Evolutionary conservation across 805 yeast genomes (phyloP).

Genomic region (Ogataea philodendri): DNA sequence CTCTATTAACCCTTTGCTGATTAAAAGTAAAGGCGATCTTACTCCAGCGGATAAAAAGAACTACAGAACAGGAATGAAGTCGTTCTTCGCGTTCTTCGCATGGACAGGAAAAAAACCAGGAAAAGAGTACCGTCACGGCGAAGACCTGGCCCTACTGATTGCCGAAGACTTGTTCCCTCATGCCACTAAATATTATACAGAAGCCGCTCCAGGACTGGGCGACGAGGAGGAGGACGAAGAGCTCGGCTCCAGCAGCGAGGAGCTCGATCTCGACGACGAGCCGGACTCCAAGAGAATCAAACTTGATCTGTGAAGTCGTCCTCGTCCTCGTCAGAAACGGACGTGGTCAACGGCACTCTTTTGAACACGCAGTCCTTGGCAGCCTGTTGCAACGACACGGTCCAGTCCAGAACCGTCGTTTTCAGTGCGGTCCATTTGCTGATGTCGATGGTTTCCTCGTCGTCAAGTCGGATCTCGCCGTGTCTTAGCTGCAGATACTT

Average conservation of each 20-base stretch:
- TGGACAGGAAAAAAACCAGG: constrained; percentile 83
- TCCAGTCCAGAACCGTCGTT: no score
- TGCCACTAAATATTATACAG: constrained; percentile 78
- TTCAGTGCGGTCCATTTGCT: no score
- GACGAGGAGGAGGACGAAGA: constrained; percentile 53
- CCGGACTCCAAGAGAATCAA: constrained; percentile 10
- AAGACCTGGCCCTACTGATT: constrained; percentile 67
- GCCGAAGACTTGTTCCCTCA: constrained; percentile 81
- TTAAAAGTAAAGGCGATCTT: constrained; percentile 41
- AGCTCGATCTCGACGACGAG: constrained; percentile 39
- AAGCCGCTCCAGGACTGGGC: constrained; percentile 61
- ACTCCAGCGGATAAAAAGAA: constrained; percentile 53
- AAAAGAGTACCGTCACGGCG: constrained; percentile 76
- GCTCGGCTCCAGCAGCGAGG: constrained; percentile 40
- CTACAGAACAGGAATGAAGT: constrained; percentile 71
- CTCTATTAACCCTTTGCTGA: constrained; percentile 51
- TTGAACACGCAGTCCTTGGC: no score
- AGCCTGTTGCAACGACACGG: no score
- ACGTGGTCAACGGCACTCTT: no score
- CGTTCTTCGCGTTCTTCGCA: constrained; percentile 82
- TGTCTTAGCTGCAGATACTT: constrained; percentile 41
- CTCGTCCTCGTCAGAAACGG: no score
- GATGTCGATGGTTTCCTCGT: constrained; percentile 47
- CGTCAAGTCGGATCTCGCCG: constrained; percentile 81
- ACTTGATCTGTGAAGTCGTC: constrained; percentile 7